These are phyloP conservation scores for Cordyceps javanica DNA, from an alignment of 2,329 filamentous ascomycete genomes.

Conservation along the genomic window DNA sequence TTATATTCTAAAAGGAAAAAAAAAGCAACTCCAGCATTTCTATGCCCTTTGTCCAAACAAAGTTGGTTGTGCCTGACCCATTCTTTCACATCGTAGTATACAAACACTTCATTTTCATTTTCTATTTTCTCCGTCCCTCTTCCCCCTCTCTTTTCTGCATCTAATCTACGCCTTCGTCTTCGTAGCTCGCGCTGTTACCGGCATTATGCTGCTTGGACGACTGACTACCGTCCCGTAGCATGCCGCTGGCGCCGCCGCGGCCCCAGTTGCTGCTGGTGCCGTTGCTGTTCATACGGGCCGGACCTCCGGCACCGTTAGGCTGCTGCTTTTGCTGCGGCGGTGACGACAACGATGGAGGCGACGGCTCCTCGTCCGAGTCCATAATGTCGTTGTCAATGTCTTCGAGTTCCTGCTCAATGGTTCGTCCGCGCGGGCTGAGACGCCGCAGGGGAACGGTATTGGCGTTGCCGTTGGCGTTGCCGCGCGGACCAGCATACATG, in stretches of 20 bases:
- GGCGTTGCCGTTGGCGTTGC: not conserved
- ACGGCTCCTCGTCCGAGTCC: conserved; percentile 26
- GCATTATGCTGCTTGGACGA: not conserved
- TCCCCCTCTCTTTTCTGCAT: no score
- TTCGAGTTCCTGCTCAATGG: conserved; percentile 36
- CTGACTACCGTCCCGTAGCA: conserved; percentile 28
- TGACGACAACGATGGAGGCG: no score
- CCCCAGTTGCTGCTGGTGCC: conserved; percentile 33
- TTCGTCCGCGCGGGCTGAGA: conserved; percentile 40
- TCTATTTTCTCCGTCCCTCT: no score
- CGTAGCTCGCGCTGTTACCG: conserved; percentile 11
- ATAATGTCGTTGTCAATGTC: conserved; percentile 33
- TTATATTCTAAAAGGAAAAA: no score
- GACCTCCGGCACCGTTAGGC: conserved; percentile 19
- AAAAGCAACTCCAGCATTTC: not conserved
- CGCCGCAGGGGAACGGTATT: conserved; percentile 38
- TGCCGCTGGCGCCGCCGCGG: conserved; percentile 36
- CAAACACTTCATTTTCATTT: not conserved
- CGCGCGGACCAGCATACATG: conserved; percentile 35
- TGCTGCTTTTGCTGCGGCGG: conserved; percentile 30
- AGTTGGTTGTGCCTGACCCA: not conserved
- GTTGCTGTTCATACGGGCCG: conserved; percentile 32
- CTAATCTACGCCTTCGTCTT: conserved; percentile 31
- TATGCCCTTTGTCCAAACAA: not conserved
- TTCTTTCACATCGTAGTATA: not conserved